Evolutionary conservation across 2,329 filamentous ascomycete genomes (phyloP).

Genomic region (Diplodia seriata): DNA sequence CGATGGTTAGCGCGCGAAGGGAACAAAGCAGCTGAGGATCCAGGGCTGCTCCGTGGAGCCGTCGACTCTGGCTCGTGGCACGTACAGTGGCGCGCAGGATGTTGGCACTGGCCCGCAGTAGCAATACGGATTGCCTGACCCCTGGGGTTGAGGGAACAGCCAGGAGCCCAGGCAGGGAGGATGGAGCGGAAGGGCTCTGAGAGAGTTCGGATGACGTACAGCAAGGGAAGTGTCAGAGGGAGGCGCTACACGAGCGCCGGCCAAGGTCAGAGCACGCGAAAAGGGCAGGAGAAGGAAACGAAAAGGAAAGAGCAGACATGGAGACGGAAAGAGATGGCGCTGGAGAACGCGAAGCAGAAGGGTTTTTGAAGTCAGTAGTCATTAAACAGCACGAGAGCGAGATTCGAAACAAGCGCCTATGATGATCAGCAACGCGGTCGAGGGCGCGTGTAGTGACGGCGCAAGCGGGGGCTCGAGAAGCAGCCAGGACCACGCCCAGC

Average conservation of each 20-base stretch:
- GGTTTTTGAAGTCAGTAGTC: slow-evolving; percentile 12
- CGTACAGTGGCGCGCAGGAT: background rate
- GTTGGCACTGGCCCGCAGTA: background rate
- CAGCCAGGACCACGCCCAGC: slow-evolving; percentile 10
- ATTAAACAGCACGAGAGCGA: slow-evolving; percentile 26
- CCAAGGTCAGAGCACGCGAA: background rate
- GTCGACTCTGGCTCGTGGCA: slow-evolving; percentile 5
- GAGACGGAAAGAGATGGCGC: background rate
- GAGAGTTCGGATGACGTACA: too few relatives aligned
- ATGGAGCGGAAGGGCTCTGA: background rate
- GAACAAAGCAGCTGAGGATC: background rate
- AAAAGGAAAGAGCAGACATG: background rate
- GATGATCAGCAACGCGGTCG: slow-evolving; percentile 21
- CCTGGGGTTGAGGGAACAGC: background rate
- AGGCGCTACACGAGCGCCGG: background rate
- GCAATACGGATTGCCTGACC: background rate
- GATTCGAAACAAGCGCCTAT: slow-evolving; percentile 28
- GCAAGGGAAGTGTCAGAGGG: background rate
- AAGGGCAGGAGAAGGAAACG: background rate
- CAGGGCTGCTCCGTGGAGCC: background rate
- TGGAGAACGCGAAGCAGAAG: background rate
- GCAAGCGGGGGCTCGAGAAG: slow-evolving; percentile 12
- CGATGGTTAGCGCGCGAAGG: slow-evolving; percentile 5
- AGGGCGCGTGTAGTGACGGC: slow-evolving; percentile 8
- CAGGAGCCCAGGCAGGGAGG: background rate